Conservation (phyloP, 176 grass and related monocot species). For the Phoenix roebelenii region DNA sequence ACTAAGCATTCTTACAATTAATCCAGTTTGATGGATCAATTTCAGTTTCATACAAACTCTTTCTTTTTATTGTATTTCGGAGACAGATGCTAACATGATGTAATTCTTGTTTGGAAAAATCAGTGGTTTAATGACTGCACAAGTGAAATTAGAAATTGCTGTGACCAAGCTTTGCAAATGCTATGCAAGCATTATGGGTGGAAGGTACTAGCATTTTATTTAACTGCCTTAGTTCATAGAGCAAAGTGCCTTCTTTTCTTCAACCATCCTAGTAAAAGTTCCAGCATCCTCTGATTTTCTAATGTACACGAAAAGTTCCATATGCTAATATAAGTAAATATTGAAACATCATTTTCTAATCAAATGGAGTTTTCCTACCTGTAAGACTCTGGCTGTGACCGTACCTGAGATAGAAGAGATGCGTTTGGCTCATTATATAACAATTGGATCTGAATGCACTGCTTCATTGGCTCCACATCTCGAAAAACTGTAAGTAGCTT, state of each 20-base stretch:
- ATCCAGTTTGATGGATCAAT: not conserved
- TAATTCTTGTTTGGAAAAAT: conserved; percentile 9
- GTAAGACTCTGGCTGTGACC: conserved; percentile 51
- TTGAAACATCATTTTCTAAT: not conserved
- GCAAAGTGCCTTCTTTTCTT: no score
- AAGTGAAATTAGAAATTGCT: conserved; percentile 57
- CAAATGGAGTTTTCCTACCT: not conserved
- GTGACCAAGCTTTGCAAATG: conserved; percentile 50
- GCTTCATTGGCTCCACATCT: conserved; percentile 62
- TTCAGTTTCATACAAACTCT: no score
- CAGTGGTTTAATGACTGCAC: conserved; percentile 81
- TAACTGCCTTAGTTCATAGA: no score
- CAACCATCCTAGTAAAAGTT: not conserved
- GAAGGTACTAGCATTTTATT: conserved; percentile 33
- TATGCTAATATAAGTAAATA: no score
- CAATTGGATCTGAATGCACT: conserved; percentile 78
- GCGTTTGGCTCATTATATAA: conserved; percentile 80
- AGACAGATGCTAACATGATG: not conserved
- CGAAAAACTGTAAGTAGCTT: conserved; percentile 35
- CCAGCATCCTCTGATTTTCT: not conserved
- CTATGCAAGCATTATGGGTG: conserved; percentile 47
- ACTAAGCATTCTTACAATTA: not conserved
- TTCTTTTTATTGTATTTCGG: no score
- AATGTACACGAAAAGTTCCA: not conserved
- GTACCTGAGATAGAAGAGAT: conserved; percentile 87